Evolutionary conservation across 441 rosid species (phyloP).

Genomic region (Syzygium malaccense): DNA sequence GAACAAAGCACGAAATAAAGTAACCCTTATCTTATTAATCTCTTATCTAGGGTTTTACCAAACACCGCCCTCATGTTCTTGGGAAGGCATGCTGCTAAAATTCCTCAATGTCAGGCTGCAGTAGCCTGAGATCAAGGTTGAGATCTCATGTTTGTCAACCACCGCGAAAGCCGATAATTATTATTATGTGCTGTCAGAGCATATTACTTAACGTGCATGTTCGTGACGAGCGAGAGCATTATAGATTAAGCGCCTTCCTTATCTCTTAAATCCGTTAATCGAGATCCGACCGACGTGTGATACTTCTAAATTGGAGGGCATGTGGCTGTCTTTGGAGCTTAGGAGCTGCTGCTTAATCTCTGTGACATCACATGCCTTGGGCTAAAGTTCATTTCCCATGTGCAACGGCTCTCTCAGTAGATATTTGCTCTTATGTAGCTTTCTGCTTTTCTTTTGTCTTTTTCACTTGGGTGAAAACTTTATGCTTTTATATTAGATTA

Average conservation of each 20-base stretch:
- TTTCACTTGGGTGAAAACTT: neutral
- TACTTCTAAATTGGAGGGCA: neutral
- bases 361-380: neutral
- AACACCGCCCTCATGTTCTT: neutral
- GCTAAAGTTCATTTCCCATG: neutral
- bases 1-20: neutral
- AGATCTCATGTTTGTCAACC: neutral
- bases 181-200: neutral
- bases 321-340: neutral
- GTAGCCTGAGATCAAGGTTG: neutral
- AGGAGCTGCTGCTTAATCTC: neutral
- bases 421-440: neutral
- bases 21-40: neutral
- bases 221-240: neutral
- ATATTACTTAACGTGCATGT: neutral
- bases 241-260: neutral
- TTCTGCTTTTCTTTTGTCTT: neutral
- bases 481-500: neutral
- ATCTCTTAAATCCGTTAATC: neutral
- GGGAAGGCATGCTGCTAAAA: neutral
- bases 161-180: neutral
- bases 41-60: neutral
- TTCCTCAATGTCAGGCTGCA: neutral
- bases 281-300: neutral
- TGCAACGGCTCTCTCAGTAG: neutral